Base-by-base conservation (phyloP, 345 rosid genomes). In the Eucalyptus shirleyi region DNA sequence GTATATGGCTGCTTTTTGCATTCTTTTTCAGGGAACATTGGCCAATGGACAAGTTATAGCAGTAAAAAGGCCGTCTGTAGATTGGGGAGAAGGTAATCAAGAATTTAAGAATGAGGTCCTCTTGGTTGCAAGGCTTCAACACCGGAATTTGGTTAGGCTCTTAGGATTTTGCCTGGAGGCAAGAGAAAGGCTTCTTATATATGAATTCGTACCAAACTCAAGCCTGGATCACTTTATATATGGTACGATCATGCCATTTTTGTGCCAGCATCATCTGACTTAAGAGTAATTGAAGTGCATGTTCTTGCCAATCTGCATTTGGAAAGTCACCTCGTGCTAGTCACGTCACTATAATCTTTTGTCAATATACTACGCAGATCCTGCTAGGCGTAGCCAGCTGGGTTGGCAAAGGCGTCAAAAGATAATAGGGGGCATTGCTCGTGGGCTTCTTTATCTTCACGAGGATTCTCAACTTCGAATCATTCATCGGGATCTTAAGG, bases 301-400 rank as follows among this genome's bases (percentile, higher is more conserved):
- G 34, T 14, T 60, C 69, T 62, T 65, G 37, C 77, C 77, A 65
- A 65, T 65, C 77, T 65, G 19, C 37, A n/a, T 65, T 30, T 65
- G 1, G 77, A 65, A n/a, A 0, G 19, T 7, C 37, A n/a, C 37
- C 37, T 65, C 1, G 1, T 1, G 2, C 32, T 14, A n/a, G 77
- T 3, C 1, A 65, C 37, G n/a, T 65, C 37, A 65, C 77, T 15
- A 4, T 14, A 65, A 65, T 3, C 77, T 15, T 30, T n/a, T 0
- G 5, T 65, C 77, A n/a, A 65, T 28, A 15, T 65, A 17, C 19
- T 65, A 65, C n/a, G 37, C 21, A 65, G 37, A 65, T 65, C 77
- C 77, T 4, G 77, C n/a, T 65, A n/a, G 37, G 3, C 37, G 37
- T n/a, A 65, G 11, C 1, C 37, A 0, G 77, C 37, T n/a, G 5